Percentiles rank a stretch among this genome's conserved stretches.
These are phyloP conservation scores for Fusarium sterilihyphosum DNA, from an alignment of 2,329 filamentous ascomycete species.

Conservation along the genomic window DNA sequence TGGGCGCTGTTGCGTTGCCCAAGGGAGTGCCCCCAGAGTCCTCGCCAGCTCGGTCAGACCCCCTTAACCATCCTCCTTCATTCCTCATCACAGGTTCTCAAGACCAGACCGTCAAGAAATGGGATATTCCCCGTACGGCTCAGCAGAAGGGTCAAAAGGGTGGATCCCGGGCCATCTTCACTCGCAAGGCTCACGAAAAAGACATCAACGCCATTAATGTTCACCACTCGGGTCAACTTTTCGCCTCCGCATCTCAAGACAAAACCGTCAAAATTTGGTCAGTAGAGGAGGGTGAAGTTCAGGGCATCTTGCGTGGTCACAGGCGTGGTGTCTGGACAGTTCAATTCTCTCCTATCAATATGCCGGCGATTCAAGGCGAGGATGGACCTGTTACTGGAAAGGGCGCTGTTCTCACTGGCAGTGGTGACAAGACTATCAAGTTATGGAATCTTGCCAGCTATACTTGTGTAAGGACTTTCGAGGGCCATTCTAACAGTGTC, in stretches of 20 bases:
- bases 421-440: constrained; percentile 95
- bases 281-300: constrained; percentile 85
- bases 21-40: constrained; percentile 72
- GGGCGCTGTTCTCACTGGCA: constrained; percentile 87
- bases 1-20: constrained; percentile 89
- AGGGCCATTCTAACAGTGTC: constrained; percentile 95
- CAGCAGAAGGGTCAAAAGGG: constrained; percentile 58
- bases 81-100: constrained; percentile 94
- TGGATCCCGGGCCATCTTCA: constrained; percentile 77
- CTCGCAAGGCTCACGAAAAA: constrained; percentile 96
- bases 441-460: constrained; percentile 95
- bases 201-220: constrained; percentile 96
- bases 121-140: constrained; percentile 76
- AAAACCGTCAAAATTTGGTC: constrained; percentile 98
- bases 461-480: constrained; percentile 90
- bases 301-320: constrained; percentile 92
- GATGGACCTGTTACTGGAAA: constrained; percentile 78
- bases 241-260: constrained; percentile 96
- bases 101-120: constrained; percentile 94
- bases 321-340: constrained; percentile 96
- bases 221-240: constrained; percentile 77
- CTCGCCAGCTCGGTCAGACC: constrained; percentile 76
- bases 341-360: constrained; percentile 83
- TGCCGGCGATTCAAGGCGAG: constrained; percentile 77
- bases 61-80: constrained; percentile 80